Evolutionary conservation across 2,329 filamentous ascomycete genomes (phyloP).

Genomic region (Didymosphaeria variabile): DNA sequence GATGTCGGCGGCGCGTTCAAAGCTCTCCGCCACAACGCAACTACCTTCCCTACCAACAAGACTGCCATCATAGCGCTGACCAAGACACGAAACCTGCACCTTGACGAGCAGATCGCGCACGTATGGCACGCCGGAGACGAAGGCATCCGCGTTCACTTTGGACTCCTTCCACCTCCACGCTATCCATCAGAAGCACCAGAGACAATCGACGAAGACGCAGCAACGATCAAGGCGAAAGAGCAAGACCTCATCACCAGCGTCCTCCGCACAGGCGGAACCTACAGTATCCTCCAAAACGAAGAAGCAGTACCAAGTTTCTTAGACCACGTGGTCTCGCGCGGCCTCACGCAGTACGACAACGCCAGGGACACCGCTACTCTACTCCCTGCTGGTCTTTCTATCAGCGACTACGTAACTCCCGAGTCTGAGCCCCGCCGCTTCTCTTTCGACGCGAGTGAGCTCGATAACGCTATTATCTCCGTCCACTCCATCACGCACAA

Average conservation of each 20-base stretch:
- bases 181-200: constrained; percentile 9
- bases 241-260: constrained; percentile 34
- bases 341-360: constrained; percentile 35
- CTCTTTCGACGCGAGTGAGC: constrained; percentile 29
- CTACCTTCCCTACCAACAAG: constrained; percentile 27
- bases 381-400: constrained; percentile 27
- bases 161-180: constrained; percentile 23
- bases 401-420: constrained; percentile 30
- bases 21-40: constrained; percentile 24
- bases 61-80: constrained; percentile 31
- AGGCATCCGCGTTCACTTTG: constrained; percentile 32
- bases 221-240: constrained; percentile 17
- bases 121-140: constrained; percentile 30
- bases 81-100: constrained; percentile 21
- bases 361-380: constrained; percentile 32
- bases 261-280: constrained; percentile 33
- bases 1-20: constrained; percentile 26
- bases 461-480: constrained; percentile 25
- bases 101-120: constrained; percentile 28
- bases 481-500: constrained; percentile 27
- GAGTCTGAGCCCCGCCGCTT: constrained; percentile 29
- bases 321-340: constrained; percentile 31
- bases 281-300: constrained; percentile 28
- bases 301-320: constrained; percentile 26
- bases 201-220: not conserved